Evolutionary conservation across 148 eudicot genomes (phyloP).

Genomic region (Salicornia ramosissima): DNA sequence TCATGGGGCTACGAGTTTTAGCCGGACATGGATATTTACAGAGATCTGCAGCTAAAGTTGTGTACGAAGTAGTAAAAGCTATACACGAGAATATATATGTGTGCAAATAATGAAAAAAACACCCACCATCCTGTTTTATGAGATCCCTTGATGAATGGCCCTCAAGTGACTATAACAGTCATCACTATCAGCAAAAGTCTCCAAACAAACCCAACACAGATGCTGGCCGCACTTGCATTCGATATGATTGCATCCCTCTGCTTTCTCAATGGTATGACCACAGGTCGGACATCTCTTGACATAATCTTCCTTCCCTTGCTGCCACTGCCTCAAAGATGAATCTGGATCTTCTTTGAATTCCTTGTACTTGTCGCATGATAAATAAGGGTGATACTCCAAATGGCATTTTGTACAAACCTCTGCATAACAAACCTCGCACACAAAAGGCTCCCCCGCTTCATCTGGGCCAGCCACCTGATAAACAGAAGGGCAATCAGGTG

Average conservation of each 20-base stretch:
- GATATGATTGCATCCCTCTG: conserved; percentile 86
- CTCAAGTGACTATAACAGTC: conserved; percentile 75
- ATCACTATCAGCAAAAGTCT: conserved; percentile 39
- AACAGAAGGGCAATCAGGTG: conserved; percentile 90
- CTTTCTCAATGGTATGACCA: conserved; percentile 75
- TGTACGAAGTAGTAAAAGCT: too few species aligned
- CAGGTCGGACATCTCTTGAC: conserved; percentile 77
- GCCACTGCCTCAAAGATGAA: conserved; percentile 69
- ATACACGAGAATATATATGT: too few species aligned
- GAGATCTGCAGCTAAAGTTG: too few species aligned
- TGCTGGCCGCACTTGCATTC: conserved; percentile 83
- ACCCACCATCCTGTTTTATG: too few species aligned
- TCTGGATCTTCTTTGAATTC: conserved; percentile 86
- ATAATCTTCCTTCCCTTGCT: conserved; percentile 67
- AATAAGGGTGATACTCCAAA: conserved; percentile 61
- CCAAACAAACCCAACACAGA: conserved; percentile 89
- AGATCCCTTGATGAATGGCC: conserved; percentile 48
- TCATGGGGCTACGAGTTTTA: too few species aligned
- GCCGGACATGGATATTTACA: too few species aligned
- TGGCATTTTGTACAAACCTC: conserved; percentile 87
- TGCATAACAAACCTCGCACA: conserved; percentile 75
- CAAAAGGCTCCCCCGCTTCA: conserved; percentile 41
- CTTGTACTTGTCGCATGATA: conserved; percentile 74
- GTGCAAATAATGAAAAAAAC: too few species aligned
- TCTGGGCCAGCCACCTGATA: conserved; percentile 44